phyloP scores from a whole-genome alignment of 2,329 filamentous ascomycete genomes.

The Fonsecaea erecta region DNA sequence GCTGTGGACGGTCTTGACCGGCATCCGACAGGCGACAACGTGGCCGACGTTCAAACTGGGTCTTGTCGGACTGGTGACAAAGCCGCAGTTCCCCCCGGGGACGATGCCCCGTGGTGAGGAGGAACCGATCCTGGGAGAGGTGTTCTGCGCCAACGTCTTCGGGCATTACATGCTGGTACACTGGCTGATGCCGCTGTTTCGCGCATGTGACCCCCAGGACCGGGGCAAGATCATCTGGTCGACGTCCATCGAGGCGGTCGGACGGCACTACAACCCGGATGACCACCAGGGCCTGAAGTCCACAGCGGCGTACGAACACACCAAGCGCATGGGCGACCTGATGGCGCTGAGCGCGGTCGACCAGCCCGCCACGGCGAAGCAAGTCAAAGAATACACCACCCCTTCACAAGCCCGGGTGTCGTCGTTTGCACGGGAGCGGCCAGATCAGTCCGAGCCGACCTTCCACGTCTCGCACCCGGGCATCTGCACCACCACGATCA shows the following conservation, averaged over 20 bases:
- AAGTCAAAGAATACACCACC: slow-evolving; percentile 57
- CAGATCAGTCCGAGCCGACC: slow-evolving; percentile 54
- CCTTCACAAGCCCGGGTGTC: slow-evolving; percentile 21
- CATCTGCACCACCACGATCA: slow-evolving; percentile 79
- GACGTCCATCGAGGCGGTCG: slow-evolving; percentile 74
- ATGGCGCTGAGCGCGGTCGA: slow-evolving; percentile 68
- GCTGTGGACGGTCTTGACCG: slow-evolving; percentile 61
- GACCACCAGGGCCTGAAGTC: slow-evolving; percentile 77
- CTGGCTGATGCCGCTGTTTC: slow-evolving; percentile 75
- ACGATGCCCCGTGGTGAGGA: slow-evolving; percentile 34
- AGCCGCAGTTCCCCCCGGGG: slow-evolving; percentile 53
- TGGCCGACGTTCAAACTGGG: slow-evolving; percentile 79
- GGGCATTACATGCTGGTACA: slow-evolving; percentile 91
- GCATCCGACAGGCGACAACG: slow-evolving; percentile 70
- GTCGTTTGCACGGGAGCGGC: slow-evolving; percentile 29
- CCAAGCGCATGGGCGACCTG: slow-evolving; percentile 85
- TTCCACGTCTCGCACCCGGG: slow-evolving; percentile 86
- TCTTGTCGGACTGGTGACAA: slow-evolving; percentile 59
- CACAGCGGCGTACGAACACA: slow-evolving; percentile 75
- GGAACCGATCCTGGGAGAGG: slow-evolving; percentile 71
- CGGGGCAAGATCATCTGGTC: slow-evolving; percentile 81
- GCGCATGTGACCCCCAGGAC: slow-evolving; percentile 51
- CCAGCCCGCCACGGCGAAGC: slow-evolving; percentile 66
- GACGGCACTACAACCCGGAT: slow-evolving; percentile 61
- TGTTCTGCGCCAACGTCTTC: slow-evolving; percentile 92